Percentiles rank a stretch among this genome's conserved stretches.
Evolutionary conservation across 441 rosid genomes (phyloP).

Genomic region (Syzygium malaccense): DNA sequence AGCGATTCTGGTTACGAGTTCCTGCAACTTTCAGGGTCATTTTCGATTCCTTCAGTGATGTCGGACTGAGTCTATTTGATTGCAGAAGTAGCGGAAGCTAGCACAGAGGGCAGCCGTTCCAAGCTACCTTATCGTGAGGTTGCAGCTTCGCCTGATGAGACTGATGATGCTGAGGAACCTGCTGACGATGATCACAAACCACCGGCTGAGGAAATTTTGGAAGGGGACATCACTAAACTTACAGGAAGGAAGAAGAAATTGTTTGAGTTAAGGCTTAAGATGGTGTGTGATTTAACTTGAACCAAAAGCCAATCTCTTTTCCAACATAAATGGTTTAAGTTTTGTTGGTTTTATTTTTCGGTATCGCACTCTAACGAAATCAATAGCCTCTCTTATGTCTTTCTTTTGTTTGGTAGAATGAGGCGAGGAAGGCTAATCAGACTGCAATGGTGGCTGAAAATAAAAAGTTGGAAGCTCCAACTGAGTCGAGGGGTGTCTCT

Average conservation of each 20-base stretch:
- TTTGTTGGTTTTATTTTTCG: neutral
- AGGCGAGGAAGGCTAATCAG: constrained; percentile 92
- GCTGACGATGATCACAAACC: constrained; percentile 31
- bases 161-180: constrained; percentile 31
- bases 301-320: neutral
- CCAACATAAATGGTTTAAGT: neutral
- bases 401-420: constrained; percentile 34
- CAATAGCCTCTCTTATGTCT: neutral
- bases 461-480: constrained; percentile 84
- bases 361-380: neutral
- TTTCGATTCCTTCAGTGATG: neutral
- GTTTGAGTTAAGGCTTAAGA: constrained; percentile 77
- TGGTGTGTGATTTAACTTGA: constrained; percentile 34
- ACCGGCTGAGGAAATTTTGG: constrained; percentile 25
- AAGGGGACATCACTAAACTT: constrained; percentile 55
- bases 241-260: constrained; percentile 79
- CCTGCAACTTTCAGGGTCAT: neutral
- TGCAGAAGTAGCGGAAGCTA: constrained; percentile 34
- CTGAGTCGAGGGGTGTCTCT: constrained; percentile 78
- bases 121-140: constrained; percentile 12
- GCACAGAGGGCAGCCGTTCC: constrained; percentile 13
- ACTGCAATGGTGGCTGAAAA: constrained; percentile 79
- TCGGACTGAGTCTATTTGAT: neutral
- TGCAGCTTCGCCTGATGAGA: constrained; percentile 23
- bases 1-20: neutral